A percentile compares a stretch with the other conserved stretches of the same genome.
phyloP scores from a whole-genome alignment of 169 alveolate genomes.

The Toxoplasma gondii region DNA sequence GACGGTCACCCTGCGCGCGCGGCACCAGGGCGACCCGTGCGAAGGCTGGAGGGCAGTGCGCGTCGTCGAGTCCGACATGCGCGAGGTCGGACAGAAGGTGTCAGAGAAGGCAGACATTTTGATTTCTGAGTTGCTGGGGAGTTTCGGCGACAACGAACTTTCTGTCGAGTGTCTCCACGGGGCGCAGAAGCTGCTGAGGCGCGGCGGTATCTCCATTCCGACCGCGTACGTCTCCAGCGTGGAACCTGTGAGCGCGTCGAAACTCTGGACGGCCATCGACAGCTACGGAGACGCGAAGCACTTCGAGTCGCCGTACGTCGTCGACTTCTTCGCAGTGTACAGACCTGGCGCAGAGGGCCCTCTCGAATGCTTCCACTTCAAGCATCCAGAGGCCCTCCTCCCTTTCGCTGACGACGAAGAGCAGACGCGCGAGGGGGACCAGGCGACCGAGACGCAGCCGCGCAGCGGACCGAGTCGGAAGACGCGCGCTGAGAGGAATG shows the following conservation, averaged over 20 bases:
- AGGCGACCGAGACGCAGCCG: neutral
- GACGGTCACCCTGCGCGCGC: slow-evolving; percentile 71
- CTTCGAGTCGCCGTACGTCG: slow-evolving; percentile 45
- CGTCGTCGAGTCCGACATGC: slow-evolving; percentile 79
- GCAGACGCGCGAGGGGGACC: neutral
- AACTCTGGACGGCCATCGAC: slow-evolving; percentile 72
- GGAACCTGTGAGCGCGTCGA: slow-evolving; percentile 78
- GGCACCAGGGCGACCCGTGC: slow-evolving; percentile 34
- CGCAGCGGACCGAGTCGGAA: neutral
- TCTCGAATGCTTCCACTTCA: slow-evolving; percentile 42
- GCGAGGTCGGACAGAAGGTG: neutral
- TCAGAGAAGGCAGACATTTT: slow-evolving; percentile 79
- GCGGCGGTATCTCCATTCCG: slow-evolving; percentile 79
- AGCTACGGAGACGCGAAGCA: slow-evolving; percentile 40
- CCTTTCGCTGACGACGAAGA: slow-evolving; percentile 28
- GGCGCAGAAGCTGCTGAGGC: slow-evolving; percentile 72
- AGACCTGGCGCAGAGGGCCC: slow-evolving; percentile 16
- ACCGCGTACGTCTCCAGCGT: slow-evolving; percentile 75
- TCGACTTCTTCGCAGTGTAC: slow-evolving; percentile 25
- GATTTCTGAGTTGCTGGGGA: slow-evolving; percentile 84
- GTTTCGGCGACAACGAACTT: slow-evolving; percentile 88
- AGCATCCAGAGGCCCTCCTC: slow-evolving; percentile 36
- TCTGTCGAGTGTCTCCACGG: slow-evolving; percentile 87
- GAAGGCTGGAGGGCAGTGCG: slow-evolving; percentile 64
- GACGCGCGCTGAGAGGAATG: neutral